phyloP scores from a whole-genome alignment of 2,329 filamentous ascomycete genomes.

The Penicillium sp. region DNA sequence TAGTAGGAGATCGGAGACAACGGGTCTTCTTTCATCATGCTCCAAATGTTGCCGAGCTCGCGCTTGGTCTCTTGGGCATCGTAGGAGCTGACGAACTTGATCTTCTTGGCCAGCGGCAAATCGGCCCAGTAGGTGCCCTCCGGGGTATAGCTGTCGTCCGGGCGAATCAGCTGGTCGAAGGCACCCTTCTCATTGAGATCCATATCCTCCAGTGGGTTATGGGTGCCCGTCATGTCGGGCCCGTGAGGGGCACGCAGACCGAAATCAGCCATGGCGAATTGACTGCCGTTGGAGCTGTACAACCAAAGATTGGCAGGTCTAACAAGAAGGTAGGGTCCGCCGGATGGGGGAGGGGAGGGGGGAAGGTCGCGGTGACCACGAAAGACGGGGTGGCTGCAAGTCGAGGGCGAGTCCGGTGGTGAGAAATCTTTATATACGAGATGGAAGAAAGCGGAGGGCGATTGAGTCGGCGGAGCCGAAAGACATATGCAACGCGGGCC shows the following conservation, averaged over 20 bases:
- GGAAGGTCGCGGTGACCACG: constrained; percentile 6
- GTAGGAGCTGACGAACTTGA: constrained; percentile 71
- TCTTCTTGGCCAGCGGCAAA: constrained; percentile 65
- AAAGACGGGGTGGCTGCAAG: constrained; percentile 8
- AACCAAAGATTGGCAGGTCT: constrained; percentile 10
- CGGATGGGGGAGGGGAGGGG: constrained; percentile 1
- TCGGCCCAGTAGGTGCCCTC: constrained; percentile 94
- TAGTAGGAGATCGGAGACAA: constrained; percentile 82
- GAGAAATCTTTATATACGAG: constrained; percentile 9
- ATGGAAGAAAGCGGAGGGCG: constrained; percentile 1
- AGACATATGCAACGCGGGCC: constrained; percentile 10
- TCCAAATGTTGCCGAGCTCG: constrained; percentile 66
- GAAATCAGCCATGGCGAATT: constrained; percentile 36
- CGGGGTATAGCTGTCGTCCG: constrained; percentile 80
- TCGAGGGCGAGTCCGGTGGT: constrained; percentile 5
- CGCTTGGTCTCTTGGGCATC: constrained; percentile 66
- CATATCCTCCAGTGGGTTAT: constrained; percentile 51
- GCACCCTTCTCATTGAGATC: constrained; percentile 57
- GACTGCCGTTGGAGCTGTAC: constrained; percentile 8
- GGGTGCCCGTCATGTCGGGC: constrained; percentile 47
- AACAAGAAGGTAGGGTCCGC: constrained; percentile 1
- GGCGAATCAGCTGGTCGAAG: constrained; percentile 78
- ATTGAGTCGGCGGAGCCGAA: neutral
- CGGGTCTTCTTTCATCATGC: constrained; percentile 83
- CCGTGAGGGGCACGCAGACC: constrained; percentile 48